These are phyloP conservation scores for Pichia sp. DNA, from an alignment of 1,139 yeast genomes.

Conservation along the genomic window DNA sequence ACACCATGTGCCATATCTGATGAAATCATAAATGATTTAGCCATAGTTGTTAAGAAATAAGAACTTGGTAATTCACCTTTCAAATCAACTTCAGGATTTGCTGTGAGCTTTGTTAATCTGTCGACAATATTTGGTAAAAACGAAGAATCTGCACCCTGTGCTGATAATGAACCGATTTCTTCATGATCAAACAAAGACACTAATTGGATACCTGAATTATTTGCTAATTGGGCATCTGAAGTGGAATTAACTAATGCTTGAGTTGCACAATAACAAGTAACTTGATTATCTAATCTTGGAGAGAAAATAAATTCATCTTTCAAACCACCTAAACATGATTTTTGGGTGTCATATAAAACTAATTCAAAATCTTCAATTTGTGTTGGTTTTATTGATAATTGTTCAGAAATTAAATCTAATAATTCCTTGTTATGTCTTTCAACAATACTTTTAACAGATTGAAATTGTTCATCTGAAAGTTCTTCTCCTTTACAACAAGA, in stretches of 20 bases:
- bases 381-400: conserved; percentile 42
- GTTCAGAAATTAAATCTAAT: conserved; percentile 61
- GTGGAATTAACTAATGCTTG: conserved; percentile 60
- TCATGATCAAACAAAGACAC: conserved; percentile 89
- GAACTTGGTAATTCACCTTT: conserved; percentile 25
- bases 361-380: conserved; percentile 87
- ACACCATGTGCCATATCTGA: conserved; percentile 98
- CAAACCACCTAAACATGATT: conserved; percentile 77
- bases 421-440: conserved; percentile 73
- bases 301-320: conserved; percentile 87
- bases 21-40: conserved; percentile 82
- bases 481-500: conserved; percentile 42
- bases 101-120: conserved; percentile 50
- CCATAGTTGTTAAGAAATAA: conserved; percentile 54
- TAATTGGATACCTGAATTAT: conserved; percentile 57
- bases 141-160: conserved; percentile 95
- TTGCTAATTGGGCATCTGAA: conserved; percentile 30
- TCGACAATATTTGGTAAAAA: conserved; percentile 73
- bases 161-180: conserved; percentile 87
- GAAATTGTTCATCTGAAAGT: conserved; percentile 49
- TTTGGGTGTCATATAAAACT: conserved; percentile 80
- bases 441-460: conserved; percentile 58
- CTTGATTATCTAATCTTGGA: conserved; percentile 88
- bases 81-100: conserved; percentile 36
- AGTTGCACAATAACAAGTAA: conserved; percentile 76